Conservation (phyloP, 805 yeast genomes). For the Starmerella sirachaensis region DNA sequence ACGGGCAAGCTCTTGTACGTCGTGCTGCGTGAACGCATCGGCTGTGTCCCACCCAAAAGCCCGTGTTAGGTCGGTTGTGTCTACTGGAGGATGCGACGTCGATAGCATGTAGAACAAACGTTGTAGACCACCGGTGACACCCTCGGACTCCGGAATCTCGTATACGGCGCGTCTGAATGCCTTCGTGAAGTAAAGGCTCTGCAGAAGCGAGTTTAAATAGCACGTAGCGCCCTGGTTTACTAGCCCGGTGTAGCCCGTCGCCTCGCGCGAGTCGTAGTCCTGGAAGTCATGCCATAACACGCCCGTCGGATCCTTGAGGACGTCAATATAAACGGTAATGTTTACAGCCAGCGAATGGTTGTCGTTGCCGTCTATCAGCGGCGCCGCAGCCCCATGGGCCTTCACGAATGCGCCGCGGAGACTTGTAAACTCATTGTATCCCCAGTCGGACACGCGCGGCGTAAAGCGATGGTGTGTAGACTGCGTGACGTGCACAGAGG, state of each 20-base stretch:
- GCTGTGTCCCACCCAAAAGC: constrained; percentile 96
- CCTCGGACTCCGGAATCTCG: constrained; percentile 61
- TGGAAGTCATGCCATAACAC: constrained; percentile 83
- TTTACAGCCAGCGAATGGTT: constrained; percentile 37
- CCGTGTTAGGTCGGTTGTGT: constrained; percentile 73
- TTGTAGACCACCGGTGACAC: constrained; percentile 75
- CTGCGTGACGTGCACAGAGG: constrained; percentile 46
- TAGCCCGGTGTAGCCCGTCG: constrained; percentile 84
- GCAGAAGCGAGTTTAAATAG: constrained; percentile 82
- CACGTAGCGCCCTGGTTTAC: constrained; percentile 98
- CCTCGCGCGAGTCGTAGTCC: constrained; percentile 68
- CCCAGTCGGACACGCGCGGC: constrained; percentile 83
- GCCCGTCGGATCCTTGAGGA: constrained; percentile 82
- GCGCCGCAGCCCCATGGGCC: constrained; percentile 22
- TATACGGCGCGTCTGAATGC: constrained; percentile 75
- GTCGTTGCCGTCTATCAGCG: constrained; percentile 31
- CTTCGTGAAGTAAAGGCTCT: constrained; percentile 78
- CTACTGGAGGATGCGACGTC: constrained; percentile 62
- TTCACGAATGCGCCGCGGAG: constrained; percentile 34
- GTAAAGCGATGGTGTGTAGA: constrained; percentile 70
- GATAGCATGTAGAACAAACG: constrained; percentile 72
- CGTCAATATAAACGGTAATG: constrained; percentile 63
- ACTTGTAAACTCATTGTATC: constrained; percentile 69
- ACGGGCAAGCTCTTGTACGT: constrained; percentile 91
- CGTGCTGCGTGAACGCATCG: constrained; percentile 96